These are phyloP conservation scores for Pseudodiploospora longispora DNA, from an alignment of 2,329 filamentous ascomycete species.

Conservation along the genomic window DNA sequence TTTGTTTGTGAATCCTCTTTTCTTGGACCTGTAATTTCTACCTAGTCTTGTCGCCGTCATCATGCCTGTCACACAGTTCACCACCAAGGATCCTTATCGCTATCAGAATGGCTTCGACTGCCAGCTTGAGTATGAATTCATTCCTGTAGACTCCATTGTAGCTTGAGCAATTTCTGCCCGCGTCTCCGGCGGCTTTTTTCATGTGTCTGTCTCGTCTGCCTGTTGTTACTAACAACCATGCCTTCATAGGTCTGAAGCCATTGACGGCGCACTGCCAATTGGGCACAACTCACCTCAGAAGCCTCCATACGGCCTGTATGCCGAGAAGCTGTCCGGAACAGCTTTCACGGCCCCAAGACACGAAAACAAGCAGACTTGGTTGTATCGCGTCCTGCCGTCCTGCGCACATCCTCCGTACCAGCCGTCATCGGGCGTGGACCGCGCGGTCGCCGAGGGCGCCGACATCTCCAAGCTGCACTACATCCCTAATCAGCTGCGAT, in stretches of 20 bases:
- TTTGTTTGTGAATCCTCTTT: too few species aligned
- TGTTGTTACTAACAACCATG: conserved; percentile 5
- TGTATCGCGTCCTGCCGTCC: conserved; percentile 61
- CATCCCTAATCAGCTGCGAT: conserved; percentile 70
- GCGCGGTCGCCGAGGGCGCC: conserved; percentile 13
- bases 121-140: conserved; percentile 57
- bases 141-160: neutral
- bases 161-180: too few species aligned
- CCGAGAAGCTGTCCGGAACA: conserved; percentile 69
- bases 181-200: too few species aligned
- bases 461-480: conserved; percentile 23
- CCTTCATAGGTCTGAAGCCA: conserved; percentile 58
- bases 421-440: conserved; percentile 27
- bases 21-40: too few species aligned
- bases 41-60: conserved; percentile 10
- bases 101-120: conserved; percentile 74
- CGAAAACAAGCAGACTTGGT: conserved; percentile 64
- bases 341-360: conserved; percentile 62
- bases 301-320: conserved; percentile 68
- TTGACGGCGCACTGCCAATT: conserved; percentile 64
- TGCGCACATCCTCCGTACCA: conserved; percentile 52
- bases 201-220: neutral
- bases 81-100: conserved; percentile 50
- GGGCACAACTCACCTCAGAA: conserved; percentile 79
- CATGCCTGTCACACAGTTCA: conserved; percentile 45